Conservation (phyloP, 345 rosid species). For the Pugionium dolabratum region DNA sequence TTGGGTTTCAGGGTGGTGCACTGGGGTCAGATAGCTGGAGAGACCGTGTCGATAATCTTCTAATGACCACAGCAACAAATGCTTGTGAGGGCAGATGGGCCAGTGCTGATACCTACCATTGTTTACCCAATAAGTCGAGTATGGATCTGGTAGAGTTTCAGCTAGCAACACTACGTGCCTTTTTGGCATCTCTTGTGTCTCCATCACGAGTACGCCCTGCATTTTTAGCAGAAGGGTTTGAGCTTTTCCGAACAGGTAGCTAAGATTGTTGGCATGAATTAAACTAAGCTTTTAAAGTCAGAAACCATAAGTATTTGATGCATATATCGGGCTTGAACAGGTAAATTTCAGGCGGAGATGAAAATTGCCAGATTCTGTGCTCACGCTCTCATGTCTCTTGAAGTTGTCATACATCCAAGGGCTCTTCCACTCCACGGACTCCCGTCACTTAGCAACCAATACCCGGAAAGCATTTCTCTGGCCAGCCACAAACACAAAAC, state of each 20-base stretch:
- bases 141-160: slow-evolving; percentile 55
- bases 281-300: neutral
- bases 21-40: slow-evolving; percentile 69
- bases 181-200: slow-evolving; percentile 75
- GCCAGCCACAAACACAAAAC: slow-evolving; percentile 36
- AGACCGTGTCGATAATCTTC: slow-evolving; percentile 56
- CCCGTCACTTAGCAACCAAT: slow-evolving; percentile 37
- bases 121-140: slow-evolving; percentile 40
- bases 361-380: slow-evolving; percentile 66
- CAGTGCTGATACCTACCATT: slow-evolving; percentile 44
- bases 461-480: slow-evolving; percentile 33
- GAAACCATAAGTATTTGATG: slow-evolving; percentile 10
- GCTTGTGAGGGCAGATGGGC: slow-evolving; percentile 61
- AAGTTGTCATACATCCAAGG: slow-evolving; percentile 84
- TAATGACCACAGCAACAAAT: slow-evolving; percentile 58
- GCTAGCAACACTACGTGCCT: slow-evolving; percentile 70
- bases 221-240: slow-evolving; percentile 62
- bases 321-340: slow-evolving; percentile 42
- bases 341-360: slow-evolving; percentile 57
- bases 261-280: slow-evolving; percentile 3
- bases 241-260: slow-evolving; percentile 81
- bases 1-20: slow-evolving; percentile 64
- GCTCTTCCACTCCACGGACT: slow-evolving; percentile 57
- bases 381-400: slow-evolving; percentile 71
- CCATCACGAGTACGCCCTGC: slow-evolving; percentile 59